Conservation (phyloP, 2,329 filamentous ascomycete species). For the Cladosporium sp. region DNA sequence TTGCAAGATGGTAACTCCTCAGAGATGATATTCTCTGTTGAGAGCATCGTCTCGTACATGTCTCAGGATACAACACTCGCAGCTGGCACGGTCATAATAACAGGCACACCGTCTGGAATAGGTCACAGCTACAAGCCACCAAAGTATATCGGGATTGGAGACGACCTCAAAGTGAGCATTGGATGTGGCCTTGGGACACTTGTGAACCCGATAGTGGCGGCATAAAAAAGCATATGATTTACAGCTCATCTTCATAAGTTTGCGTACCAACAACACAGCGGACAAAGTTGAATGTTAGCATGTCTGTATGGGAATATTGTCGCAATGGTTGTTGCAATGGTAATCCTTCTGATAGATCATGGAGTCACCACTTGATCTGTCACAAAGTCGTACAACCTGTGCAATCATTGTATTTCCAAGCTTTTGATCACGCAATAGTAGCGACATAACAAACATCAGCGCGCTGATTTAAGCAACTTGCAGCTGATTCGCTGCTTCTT, state of each 20-base stretch:
- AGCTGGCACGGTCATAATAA: conserved; percentile 47
- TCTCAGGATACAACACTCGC: conserved; percentile 47
- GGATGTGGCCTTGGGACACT: conserved; percentile 1
- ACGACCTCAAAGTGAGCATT: conserved; percentile 54
- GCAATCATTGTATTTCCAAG: conserved; percentile 8
- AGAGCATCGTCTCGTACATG: conserved; percentile 45
- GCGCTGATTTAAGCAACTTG: conserved; percentile 19
- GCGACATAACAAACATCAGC: neutral
- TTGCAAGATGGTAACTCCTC: conserved; percentile 51
- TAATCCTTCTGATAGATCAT: too few species aligned
- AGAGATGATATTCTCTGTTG: conserved; percentile 58
- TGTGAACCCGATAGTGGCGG: neutral
- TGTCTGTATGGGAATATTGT: too few species aligned
- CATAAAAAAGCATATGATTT: neutral
- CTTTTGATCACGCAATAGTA: conserved; percentile 16
- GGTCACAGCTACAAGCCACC: conserved; percentile 45
- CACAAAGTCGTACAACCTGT: too few species aligned
- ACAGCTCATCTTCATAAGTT: too few species aligned
- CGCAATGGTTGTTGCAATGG: too few species aligned
- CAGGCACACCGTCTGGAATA: conserved; percentile 48
- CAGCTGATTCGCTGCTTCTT: conserved; percentile 6
- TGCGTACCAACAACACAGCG: too few species aligned
- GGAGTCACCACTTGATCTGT: too few species aligned
- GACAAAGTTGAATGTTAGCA: too few species aligned
- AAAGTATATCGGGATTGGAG: conserved; percentile 48